These are phyloP conservation scores for Pyrenula massariospora DNA, from an alignment of 495 filamentous ascomycete genomes.

Conservation along the genomic window DNA sequence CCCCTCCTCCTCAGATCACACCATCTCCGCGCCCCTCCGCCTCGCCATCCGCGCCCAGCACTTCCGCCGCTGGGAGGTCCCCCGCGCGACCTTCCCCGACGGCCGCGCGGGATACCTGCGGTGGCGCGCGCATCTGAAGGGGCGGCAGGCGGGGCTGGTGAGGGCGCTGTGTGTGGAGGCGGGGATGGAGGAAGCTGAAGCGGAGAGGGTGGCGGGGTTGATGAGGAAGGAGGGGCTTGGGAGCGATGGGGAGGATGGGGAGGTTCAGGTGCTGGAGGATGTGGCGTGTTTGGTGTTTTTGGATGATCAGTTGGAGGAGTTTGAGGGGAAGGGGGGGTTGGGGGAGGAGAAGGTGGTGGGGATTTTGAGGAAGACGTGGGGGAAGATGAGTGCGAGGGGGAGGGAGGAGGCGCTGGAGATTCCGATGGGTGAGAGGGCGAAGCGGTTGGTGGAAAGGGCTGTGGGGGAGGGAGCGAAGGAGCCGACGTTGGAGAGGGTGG, in stretches of 20 bases:
- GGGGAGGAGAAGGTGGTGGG: slow-evolving; percentile 63
- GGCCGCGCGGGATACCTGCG: slow-evolving; percentile 60
- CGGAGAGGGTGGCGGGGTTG: slow-evolving; percentile 42
- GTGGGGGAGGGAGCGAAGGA: slow-evolving; percentile 22
- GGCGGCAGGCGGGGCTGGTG: slow-evolving; percentile 53
- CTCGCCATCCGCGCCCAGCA: slow-evolving; percentile 75
- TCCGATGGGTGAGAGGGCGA: slow-evolving; percentile 41
- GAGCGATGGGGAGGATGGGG: slow-evolving; percentile 47
- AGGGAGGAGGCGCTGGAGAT: slow-evolving; percentile 55
- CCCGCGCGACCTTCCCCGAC: slow-evolving; percentile 53
- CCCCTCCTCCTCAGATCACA: slow-evolving; percentile 7
- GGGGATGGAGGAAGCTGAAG: slow-evolving; percentile 35
- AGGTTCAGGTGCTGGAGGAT: slow-evolving; percentile 67
- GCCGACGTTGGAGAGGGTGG: neutral
- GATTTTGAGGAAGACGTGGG: slow-evolving; percentile 76
- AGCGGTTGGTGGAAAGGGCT: slow-evolving; percentile 51
- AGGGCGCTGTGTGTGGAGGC: slow-evolving; percentile 37
- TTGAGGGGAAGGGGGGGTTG: slow-evolving; percentile 42
- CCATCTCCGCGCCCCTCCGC: slow-evolving; percentile 41
- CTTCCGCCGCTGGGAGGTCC: slow-evolving; percentile 71
- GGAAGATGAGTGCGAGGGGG: slow-evolving; percentile 63
- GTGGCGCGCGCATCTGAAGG: slow-evolving; percentile 63
- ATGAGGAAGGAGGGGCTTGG: slow-evolving; percentile 54
- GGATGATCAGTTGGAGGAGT: slow-evolving; percentile 72
- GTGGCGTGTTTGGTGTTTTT: slow-evolving; percentile 79